Conservation (phyloP, 495 filamentous ascomycete species). For the Penicillium antarcticum region DNA sequence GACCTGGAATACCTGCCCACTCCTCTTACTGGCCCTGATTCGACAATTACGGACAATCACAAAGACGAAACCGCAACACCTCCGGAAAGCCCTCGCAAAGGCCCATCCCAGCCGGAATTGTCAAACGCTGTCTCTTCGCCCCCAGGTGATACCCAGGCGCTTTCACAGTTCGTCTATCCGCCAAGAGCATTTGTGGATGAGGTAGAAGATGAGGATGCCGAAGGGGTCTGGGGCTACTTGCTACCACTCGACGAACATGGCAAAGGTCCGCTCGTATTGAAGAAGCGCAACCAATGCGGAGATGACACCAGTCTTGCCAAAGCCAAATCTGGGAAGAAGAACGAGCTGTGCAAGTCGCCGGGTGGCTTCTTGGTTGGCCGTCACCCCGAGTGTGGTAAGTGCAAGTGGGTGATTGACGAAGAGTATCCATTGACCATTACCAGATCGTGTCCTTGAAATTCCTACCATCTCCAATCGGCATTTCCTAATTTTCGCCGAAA, state of each 20-base stretch:
- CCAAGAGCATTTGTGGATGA: conserved; percentile 73
- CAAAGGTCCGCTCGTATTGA: conserved; percentile 69
- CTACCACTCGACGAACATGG: conserved; percentile 71
- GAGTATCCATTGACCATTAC: conserved; percentile 10
- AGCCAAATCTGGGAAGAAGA: conserved; percentile 32
- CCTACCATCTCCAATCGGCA: conserved; percentile 94
- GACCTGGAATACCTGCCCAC: conserved; percentile 74
- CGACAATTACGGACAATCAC: conserved; percentile 58
- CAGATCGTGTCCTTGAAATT: conserved; percentile 76
- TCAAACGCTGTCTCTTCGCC: conserved; percentile 68
- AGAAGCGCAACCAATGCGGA: conserved; percentile 63
- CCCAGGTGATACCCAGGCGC: conserved; percentile 60
- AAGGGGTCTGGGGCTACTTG: conserved; percentile 95
- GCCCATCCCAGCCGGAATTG: conserved; percentile 53
- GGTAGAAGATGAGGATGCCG: conserved; percentile 73
- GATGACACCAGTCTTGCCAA: conserved; percentile 40
- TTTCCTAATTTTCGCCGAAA: conserved; percentile 85
- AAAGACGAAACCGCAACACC: conserved; percentile 74
- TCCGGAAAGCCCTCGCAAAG: conserved; percentile 59
- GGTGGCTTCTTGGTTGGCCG: conserved; percentile 91
- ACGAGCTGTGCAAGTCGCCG: conserved; percentile 45
- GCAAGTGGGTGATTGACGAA: not conserved
- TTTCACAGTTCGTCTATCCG: conserved; percentile 77
- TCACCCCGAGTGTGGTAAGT: conserved; percentile 90
- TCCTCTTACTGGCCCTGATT: conserved; percentile 67